Percentiles rank a stretch among this genome's conserved stretches.
phyloP scores from a whole-genome alignment of 2,329 filamentous ascomycete species.

The Rutstroemia sp. region DNA sequence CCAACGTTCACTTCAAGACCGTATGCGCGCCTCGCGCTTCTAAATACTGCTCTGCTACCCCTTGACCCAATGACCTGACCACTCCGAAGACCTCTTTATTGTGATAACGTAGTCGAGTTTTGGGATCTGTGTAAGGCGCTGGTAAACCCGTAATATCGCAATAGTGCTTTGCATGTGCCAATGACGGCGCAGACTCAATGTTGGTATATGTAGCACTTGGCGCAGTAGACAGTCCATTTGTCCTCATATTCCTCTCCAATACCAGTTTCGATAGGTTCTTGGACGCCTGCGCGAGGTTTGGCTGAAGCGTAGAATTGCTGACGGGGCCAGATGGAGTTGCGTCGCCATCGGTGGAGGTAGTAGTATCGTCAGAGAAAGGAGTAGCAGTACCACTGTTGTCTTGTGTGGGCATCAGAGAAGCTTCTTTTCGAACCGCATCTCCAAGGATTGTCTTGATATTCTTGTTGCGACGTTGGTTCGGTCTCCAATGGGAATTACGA shows the following conservation, averaged over 20 bases:
- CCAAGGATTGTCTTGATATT: constrained; percentile 95
- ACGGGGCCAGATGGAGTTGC: constrained; percentile 39
- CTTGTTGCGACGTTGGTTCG: constrained; percentile 94
- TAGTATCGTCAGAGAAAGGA: constrained; percentile 45
- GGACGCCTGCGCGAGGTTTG: constrained; percentile 83
- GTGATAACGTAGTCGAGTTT: constrained; percentile 87
- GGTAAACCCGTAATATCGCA: constrained; percentile 92
- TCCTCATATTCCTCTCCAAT: constrained; percentile 68
- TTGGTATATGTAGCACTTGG: constrained; percentile 87
- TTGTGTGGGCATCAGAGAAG: constrained; percentile 75
- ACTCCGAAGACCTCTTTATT: constrained; percentile 86
- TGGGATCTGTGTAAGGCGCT: constrained; percentile 90
- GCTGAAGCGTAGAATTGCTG: constrained; percentile 36
- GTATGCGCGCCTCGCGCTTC: constrained; percentile 89
- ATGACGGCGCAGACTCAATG: constrained; percentile 86
- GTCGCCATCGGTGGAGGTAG: constrained; percentile 42
- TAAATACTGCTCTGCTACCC: constrained; percentile 78
- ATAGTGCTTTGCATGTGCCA: constrained; percentile 80
- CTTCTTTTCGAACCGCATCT: constrained; percentile 81
- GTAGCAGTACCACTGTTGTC: constrained; percentile 76
- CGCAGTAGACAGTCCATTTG: constrained; percentile 34
- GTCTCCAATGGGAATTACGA: constrained; percentile 84
- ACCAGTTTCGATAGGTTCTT: constrained; percentile 82
- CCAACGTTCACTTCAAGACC: constrained; percentile 39
- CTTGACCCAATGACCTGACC: constrained; percentile 73